Evolutionary conservation across 805 yeast species (phyloP), one percentile per base, ranked within the genome.

Genomic region (Schwanniomyces sp.): DNA sequence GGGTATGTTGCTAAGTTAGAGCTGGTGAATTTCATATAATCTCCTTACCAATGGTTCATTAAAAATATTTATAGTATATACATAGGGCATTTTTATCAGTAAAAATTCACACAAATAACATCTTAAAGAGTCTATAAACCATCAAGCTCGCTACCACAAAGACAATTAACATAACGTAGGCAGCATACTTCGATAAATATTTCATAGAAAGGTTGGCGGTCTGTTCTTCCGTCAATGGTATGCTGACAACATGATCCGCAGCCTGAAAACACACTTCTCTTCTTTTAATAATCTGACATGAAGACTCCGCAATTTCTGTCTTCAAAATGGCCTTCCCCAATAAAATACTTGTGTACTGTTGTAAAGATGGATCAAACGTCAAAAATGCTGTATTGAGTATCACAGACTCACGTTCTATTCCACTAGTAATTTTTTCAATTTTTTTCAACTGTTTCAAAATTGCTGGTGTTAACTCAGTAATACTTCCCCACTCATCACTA

Each of bases 311-410:
- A 28, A 73, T 56, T 5, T 66, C 69, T 42, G 67, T 52, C 53
- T 70, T 71, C 43, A 73, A 55, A 21, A 73, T 72, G 16, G 75
- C 75, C 50, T 59, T 68, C 5, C 77, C 78, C 26, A 73, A 53
- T 10, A 73, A 61, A 5, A 70, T 56, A 39, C 55, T 58, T 28
- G 77, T 68, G 51, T 72, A 73, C 48, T 64, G 70, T 41, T 57
- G 64, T 40, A 72, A 53, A 16, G 68, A 61, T 3, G 66, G 64
- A 50, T 72, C 69, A 46, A 70, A 64, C 2, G 72, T 59, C 32
- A 47, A 40, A 43, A 65, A 69, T 10, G 66, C 62, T 17, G 64
- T 57, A 16, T 55, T 60, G 14, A 72, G 54, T 8, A 70, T 56
- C 6, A 52, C 41, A 8, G 69, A 50, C 47, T 72, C 77, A 34